Evolutionary conservation across 2,329 filamentous ascomycete genomes (phyloP).

Genomic region (Stachybotrys echinatus): DNA sequence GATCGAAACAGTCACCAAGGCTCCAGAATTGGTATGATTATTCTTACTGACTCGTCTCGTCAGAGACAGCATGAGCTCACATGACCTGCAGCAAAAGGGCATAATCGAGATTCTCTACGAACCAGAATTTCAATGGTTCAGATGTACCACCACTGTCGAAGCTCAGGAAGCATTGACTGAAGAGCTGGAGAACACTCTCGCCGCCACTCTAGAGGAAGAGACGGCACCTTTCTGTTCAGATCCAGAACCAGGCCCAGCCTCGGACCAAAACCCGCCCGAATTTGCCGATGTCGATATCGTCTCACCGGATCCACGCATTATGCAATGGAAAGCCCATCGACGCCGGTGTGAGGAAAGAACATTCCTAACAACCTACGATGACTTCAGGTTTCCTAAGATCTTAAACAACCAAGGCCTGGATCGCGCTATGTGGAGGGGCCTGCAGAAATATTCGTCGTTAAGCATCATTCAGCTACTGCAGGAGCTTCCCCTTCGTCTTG

Average conservation of each 20-base stretch:
- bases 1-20: constrained; percentile 8
- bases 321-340: constrained; percentile 13
- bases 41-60: neutral
- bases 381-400: constrained; percentile 13
- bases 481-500: neutral
- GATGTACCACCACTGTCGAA: constrained; percentile 14
- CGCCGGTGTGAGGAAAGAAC: constrained; percentile 2
- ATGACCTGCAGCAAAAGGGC: no score
- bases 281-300: constrained; percentile 18
- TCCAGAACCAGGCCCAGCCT: neutral
- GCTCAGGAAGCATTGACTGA: constrained; percentile 9
- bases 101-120: constrained; percentile 29
- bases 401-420: constrained; percentile 7
- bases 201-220: constrained; percentile 12
- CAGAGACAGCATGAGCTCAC: no score
- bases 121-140: constrained; percentile 28
- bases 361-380: constrained; percentile 8
- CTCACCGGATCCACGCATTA: constrained; percentile 9
- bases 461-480: constrained; percentile 9
- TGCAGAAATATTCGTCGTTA: constrained; percentile 8
- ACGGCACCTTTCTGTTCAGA: constrained; percentile 5
- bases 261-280: neutral
- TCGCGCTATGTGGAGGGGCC: constrained; percentile 15
- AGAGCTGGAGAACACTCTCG: constrained; percentile 14
- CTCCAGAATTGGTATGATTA: constrained; percentile 8